These are phyloP conservation scores for Hanseniaspora vineae DNA, from an alignment of 805 yeast genomes.

Conservation along the genomic window DNA sequence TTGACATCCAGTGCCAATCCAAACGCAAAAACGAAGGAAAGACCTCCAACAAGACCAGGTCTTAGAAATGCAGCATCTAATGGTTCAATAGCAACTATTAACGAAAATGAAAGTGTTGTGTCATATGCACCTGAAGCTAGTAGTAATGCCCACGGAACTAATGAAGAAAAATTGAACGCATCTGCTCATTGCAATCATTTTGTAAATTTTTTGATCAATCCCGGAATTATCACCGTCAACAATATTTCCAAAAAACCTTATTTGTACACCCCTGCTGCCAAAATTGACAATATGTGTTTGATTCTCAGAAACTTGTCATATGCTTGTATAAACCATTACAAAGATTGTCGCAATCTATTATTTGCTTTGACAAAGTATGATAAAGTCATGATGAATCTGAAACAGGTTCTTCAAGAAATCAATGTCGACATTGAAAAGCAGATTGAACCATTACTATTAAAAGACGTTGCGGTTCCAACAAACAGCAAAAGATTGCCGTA, in stretches of 20 bases:
- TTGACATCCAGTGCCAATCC: conserved; percentile 13
- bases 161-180: no score
- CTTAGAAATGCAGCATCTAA: background rate
- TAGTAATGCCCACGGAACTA: no score
- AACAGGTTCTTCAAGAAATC: background rate
- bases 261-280: conserved; percentile 21
- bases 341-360: conserved; percentile 40
- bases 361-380: conserved; percentile 33
- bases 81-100: background rate
- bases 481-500: conserved; percentile 1
- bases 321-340: conserved; percentile 36
- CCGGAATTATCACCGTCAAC: background rate
- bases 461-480: conserved; percentile 6
- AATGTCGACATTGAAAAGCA: conserved; percentile 2
- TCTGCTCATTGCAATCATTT: background rate
- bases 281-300: conserved; percentile 46
- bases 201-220: background rate
- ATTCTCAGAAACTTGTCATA: conserved; percentile 44
- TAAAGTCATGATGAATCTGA: conserved; percentile 12
- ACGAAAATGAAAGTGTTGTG: background rate
- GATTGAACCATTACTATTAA: background rate
- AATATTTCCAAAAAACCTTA: conserved; percentile 6
- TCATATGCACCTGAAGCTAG: no score
- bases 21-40: background rate
- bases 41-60: background rate